Percentiles rank a stretch among this genome's conserved stretches.
Evolutionary conservation across 768 basidiomycete genomes (phyloP).

Genomic region (Cystobasidium tubakii): DNA sequence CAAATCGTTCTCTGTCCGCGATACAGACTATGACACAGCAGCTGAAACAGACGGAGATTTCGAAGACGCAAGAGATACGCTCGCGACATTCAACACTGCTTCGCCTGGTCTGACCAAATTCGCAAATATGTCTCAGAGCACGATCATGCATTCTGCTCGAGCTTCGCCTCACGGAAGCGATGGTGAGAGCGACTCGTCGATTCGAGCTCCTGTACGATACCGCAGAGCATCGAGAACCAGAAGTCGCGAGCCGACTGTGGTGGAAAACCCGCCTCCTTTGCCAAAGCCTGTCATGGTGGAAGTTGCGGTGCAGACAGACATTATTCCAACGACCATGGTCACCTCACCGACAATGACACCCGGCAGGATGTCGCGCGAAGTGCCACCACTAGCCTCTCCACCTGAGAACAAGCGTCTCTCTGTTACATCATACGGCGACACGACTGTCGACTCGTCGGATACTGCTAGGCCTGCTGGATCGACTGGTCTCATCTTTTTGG

Average conservation of each 20-base stretch:
- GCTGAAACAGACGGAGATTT: slow-evolving; percentile 45
- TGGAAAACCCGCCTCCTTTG: neutral
- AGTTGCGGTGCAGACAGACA: slow-evolving; percentile 27
- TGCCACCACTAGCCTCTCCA: neutral
- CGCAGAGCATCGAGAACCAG: neutral
- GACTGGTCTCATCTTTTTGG: slow-evolving; percentile 31
- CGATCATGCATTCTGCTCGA: slow-evolving; percentile 5
- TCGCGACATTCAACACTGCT: slow-evolving; percentile 38
- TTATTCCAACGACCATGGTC: neutral
- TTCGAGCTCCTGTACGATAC: neutral
- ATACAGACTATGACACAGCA: slow-evolving; percentile 50
- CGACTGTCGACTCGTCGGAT: neutral
- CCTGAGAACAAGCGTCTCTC: slow-evolving; percentile 4
- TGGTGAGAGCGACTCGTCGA: slow-evolving; percentile 17
- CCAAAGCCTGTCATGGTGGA: slow-evolving; percentile 27
- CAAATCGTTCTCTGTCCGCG: slow-evolving; percentile 33
- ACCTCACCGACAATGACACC: neutral
- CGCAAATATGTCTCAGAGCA: slow-evolving; percentile 15
- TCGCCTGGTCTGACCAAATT: slow-evolving; percentile 18
- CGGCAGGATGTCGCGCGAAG: neutral
- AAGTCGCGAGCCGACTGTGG: slow-evolving; percentile 8
- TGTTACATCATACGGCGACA: slow-evolving; percentile 12
- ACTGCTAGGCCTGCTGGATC: neutral
- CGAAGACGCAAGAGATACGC: slow-evolving; percentile 45
- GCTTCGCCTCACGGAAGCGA: slow-evolving; percentile 10